Conservation (phyloP, 768 basidiomycete genomes). For the Xerocomellus intermedius region DNA sequence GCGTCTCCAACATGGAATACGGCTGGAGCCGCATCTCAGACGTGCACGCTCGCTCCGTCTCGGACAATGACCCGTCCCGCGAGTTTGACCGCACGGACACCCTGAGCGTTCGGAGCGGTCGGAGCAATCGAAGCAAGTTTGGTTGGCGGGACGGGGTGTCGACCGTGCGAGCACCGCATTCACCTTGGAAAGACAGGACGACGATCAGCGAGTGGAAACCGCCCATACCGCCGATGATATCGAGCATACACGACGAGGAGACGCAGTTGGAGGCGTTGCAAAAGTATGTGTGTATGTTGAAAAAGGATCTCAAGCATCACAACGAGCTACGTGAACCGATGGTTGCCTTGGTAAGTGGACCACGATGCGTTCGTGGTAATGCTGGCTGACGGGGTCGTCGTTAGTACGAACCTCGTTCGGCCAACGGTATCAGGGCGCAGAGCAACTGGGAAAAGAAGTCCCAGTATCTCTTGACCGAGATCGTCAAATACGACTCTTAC, state of each 20-base stretch:
- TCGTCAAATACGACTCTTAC: constrained; percentile 94
- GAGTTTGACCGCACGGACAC: constrained; percentile 54
- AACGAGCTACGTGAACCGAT: constrained; percentile 83
- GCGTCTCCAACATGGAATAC: constrained; percentile 99
- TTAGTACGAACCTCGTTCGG: constrained; percentile 72
- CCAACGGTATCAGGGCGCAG: constrained; percentile 72
- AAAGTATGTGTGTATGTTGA: constrained; percentile 74
- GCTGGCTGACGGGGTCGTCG: background rate
- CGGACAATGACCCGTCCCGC: constrained; percentile 56
- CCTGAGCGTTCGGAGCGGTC: constrained; percentile 72
- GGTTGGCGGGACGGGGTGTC: constrained; percentile 67
- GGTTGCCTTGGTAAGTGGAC: constrained; percentile 58
- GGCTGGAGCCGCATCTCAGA: constrained; percentile 88
- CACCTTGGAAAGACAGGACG: constrained; percentile 75
- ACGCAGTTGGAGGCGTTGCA: constrained; percentile 85
- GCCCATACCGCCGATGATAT: constrained; percentile 78
- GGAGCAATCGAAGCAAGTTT: constrained; percentile 72
- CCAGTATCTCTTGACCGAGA: constrained; percentile 84
- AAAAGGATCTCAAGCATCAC: constrained; percentile 78
- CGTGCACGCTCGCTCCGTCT: constrained; percentile 50
- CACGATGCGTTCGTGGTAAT: no score
- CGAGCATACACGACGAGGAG: constrained; percentile 90
- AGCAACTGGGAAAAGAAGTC: constrained; percentile 94
- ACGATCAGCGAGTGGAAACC: constrained; percentile 94
- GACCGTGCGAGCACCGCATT: constrained; percentile 61